These are phyloP conservation scores for Hsuehochloa calcarea DNA, from an alignment of 176 grass and related monocot genomes.

Conservation along the genomic window DNA sequence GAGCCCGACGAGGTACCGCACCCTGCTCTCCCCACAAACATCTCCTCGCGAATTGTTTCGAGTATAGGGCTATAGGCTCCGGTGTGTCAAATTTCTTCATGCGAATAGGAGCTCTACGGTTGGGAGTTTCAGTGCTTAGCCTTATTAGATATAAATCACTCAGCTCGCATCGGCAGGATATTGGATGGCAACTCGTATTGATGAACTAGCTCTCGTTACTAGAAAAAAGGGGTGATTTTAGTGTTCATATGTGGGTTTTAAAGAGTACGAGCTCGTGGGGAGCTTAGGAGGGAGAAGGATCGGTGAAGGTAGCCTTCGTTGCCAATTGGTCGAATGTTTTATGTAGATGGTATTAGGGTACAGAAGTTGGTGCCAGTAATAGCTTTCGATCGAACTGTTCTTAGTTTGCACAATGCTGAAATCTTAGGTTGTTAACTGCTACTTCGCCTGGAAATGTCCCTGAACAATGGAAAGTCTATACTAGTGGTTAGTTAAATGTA, in stretches of 20 bases:
- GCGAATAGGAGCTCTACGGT: not conserved
- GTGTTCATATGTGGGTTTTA: not conserved
- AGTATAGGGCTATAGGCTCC: not conserved
- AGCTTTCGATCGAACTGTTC: not conserved
- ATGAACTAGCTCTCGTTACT: not conserved
- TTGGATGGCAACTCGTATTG: not conserved
- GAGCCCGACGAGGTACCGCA: slow-evolving; percentile 61
- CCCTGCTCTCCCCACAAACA: not conserved
- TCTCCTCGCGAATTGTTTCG: not conserved
- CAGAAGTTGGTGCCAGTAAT: not conserved
- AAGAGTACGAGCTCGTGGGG: not conserved
- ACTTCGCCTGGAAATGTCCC: not conserved
- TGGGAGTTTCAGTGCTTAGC: not conserved
- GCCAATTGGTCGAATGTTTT: not conserved
- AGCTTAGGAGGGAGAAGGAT: not conserved
- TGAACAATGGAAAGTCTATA: not conserved
- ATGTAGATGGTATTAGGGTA: not conserved
- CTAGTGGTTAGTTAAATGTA: not conserved
- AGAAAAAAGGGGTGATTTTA: not conserved
- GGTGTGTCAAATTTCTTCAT: not conserved
- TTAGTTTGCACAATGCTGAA: not conserved
- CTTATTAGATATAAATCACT: not conserved
- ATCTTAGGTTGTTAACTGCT: not conserved
- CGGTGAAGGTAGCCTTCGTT: not conserved
- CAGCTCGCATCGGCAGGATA: not conserved